Evolutionary conservation across 1,284 basidiomycete genomes (phyloP).

Genomic region (Apiotrichum gamsii): DNA sequence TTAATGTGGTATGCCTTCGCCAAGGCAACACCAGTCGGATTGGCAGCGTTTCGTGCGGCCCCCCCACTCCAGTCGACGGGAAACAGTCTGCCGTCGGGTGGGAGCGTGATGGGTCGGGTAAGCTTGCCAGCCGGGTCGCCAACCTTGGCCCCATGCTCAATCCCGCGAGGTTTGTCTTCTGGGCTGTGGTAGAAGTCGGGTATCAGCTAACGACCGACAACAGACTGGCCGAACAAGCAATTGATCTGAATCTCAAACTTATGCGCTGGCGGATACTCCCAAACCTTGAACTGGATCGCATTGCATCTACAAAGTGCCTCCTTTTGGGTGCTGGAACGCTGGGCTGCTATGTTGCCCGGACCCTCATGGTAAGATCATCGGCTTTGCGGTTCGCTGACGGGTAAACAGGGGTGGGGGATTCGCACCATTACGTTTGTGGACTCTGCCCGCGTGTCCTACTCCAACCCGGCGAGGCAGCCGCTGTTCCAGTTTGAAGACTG

Average conservation of each 20-base stretch:
- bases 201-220: not conserved
- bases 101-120: constrained; percentile 83
- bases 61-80: too few species aligned
- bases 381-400: not conserved
- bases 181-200: too few species aligned
- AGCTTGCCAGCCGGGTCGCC: constrained; percentile 78
- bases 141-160: constrained; percentile 96
- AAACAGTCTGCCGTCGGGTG: constrained; percentile 68
- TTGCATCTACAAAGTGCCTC: constrained; percentile 72
- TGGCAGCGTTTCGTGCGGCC: constrained; percentile 9
- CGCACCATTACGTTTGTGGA: constrained; percentile 89
- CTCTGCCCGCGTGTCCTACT: constrained; percentile 84
- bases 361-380: constrained; percentile 65
- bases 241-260: constrained; percentile 92
- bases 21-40: constrained; percentile 36
- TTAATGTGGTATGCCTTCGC: constrained; percentile 72
- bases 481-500: constrained; percentile 94
- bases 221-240: constrained; percentile 81
- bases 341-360: constrained; percentile 89
- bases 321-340: constrained; percentile 91
- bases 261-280: constrained; percentile 98
- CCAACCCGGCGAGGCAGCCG: constrained; percentile 94
- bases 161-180: constrained; percentile 54
- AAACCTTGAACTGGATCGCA: constrained; percentile 75
- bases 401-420: constrained; percentile 86